Evolutionary conservation across 495 filamentous ascomycete species (phyloP).

Genomic region (Usnea hakonensis): DNA sequence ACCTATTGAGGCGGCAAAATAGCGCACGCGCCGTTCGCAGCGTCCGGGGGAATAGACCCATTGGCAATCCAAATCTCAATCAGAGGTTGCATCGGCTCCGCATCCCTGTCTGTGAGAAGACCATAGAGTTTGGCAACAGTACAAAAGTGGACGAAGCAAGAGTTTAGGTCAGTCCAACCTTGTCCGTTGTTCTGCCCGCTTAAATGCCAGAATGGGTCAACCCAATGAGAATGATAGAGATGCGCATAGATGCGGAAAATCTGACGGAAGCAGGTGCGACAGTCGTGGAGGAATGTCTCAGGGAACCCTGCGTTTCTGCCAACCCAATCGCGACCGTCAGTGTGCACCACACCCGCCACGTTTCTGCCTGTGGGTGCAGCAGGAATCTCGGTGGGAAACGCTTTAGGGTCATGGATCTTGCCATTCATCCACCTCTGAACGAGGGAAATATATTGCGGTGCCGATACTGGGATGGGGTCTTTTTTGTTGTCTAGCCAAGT

Average conservation of each 20-base stretch:
- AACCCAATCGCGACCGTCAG: conserved; percentile 60
- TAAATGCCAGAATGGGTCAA: conserved; percentile 76
- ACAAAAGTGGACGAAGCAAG: conserved; percentile 89
- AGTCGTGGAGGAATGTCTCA: conserved; percentile 73
- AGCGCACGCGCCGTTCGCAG: conserved; percentile 37
- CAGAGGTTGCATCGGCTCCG: conserved; percentile 89
- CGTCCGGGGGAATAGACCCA: conserved; percentile 70
- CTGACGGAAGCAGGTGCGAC: conserved; percentile 86
- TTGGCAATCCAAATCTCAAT: conserved; percentile 84
- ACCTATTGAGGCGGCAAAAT: conserved; percentile 38
- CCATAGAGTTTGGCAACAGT: conserved; percentile 78
- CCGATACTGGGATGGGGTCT: conserved; percentile 62
- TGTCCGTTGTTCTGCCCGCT: conserved; percentile 62
- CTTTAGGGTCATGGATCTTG: conserved; percentile 77
- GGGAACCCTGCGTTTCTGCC: conserved; percentile 87
- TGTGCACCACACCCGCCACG: conserved; percentile 52
- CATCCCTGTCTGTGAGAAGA: conserved; percentile 72
- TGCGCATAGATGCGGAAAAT: conserved; percentile 97
- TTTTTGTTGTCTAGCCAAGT: conserved; percentile 72
- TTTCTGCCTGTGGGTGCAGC: conserved; percentile 52
- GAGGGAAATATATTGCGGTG: conserved; percentile 78
- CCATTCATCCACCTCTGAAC: conserved; percentile 91
- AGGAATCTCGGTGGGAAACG: conserved; percentile 73
- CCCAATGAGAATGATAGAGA: conserved; percentile 76
- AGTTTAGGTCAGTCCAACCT: conserved; percentile 55